Evolutionary conservation across 768 basidiomycete genomes (phyloP).

Genomic region (Mycena vitilis): DNA sequence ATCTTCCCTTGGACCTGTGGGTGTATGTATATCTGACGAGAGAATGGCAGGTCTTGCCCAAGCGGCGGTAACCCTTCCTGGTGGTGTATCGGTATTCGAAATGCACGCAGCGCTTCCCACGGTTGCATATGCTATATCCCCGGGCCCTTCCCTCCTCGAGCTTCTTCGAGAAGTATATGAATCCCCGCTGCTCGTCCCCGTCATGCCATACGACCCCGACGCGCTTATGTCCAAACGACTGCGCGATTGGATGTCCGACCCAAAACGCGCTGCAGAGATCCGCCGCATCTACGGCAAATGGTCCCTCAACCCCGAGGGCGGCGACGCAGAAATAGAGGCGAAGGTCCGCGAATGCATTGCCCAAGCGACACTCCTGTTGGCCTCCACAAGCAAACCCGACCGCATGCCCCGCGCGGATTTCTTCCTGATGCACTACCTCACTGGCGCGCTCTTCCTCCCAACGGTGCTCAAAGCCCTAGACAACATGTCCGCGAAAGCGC

Average conservation of each 20-base stretch:
- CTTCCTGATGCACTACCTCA: constrained; percentile 27
- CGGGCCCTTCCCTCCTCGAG: neutral
- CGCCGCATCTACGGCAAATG: constrained; percentile 17
- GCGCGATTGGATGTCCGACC: no score
- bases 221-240: no score
- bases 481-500: neutral
- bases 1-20: neutral
- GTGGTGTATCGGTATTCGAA: neutral
- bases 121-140: neutral
- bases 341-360: constrained; percentile 17
- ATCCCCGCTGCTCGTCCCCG: neutral
- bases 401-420: constrained; percentile 17
- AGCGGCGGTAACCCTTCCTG: constrained; percentile 9
- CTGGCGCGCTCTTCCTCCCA: constrained; percentile 13
- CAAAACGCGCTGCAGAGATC: constrained; percentile 1
- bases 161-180: constrained; percentile 25
- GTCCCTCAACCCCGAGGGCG: constrained; percentile 10
- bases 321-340: constrained; percentile 1
- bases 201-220: no score
- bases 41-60: constrained; percentile 7
- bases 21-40: no score
- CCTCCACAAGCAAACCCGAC: constrained; percentile 2
- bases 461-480: constrained; percentile 2
- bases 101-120: neutral
- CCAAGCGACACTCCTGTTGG: constrained; percentile 14